Conservation (phyloP, 129 eudicot species). For the Kitagawia praeruptora region DNA sequence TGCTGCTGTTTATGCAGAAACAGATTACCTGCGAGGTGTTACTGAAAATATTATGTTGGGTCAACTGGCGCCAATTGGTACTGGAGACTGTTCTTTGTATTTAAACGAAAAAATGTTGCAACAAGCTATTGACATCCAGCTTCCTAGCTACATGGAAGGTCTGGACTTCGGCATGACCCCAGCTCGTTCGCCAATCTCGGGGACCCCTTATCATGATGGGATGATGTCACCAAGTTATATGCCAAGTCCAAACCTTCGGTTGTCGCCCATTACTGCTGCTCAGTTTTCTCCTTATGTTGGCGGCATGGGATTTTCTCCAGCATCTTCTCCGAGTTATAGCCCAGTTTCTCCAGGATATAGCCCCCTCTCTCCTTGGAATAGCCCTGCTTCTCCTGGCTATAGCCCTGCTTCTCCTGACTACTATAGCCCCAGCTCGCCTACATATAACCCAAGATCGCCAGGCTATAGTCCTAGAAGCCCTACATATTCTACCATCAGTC, state of each 20-base stretch:
- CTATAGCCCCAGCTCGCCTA: constrained; percentile 85
- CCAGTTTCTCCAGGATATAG: constrained; percentile 79
- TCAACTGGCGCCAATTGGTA: constrained; percentile 96
- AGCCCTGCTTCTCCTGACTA: constrained; percentile 77
- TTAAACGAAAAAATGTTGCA: constrained; percentile 82
- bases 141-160: constrained; percentile 95
- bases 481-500: constrained; percentile 76
- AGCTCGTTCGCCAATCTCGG: constrained; percentile 69
- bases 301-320: constrained; percentile 89
- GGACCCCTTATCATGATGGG: constrained; percentile 88
- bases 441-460: constrained; percentile 85
- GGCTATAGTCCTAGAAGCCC: constrained; percentile 81
- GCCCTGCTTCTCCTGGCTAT: constrained; percentile 79
- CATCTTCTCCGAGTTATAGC: constrained; percentile 75
- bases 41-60: constrained; percentile 94
- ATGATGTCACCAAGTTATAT: constrained; percentile 87
- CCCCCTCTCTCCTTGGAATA: constrained; percentile 75
- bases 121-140: constrained; percentile 85
- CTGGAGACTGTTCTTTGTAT: constrained; percentile 76
- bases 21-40: constrained; percentile 78
- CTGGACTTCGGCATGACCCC: constrained; percentile 92
- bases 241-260: constrained; percentile 68
- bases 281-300: constrained; percentile 87
- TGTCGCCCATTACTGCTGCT: constrained; percentile 74
- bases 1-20: constrained; percentile 95